Evolutionary conservation across 2,329 filamentous ascomycete species (phyloP).

Genomic region (Fusarium mexicanum): DNA sequence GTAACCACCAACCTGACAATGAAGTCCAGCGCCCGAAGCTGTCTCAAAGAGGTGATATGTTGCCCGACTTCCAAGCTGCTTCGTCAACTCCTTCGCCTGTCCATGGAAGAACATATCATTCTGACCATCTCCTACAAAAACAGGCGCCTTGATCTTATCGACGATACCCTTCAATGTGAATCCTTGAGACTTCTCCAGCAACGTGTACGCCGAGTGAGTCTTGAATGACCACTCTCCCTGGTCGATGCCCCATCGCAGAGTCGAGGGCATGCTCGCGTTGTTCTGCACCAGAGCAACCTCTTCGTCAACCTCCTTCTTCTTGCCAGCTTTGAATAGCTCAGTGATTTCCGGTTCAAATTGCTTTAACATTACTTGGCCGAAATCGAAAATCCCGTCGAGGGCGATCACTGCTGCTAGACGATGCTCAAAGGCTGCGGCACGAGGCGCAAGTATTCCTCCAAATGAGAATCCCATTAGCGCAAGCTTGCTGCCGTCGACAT

Average conservation of each 20-base stretch:
- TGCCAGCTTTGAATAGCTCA: neutral
- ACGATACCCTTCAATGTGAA: slow-evolving; percentile 27
- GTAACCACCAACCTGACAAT: slow-evolving; percentile 8
- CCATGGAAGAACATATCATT: slow-evolving; percentile 20
- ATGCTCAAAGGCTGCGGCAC: slow-evolving; percentile 56
- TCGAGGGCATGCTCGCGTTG: neutral
- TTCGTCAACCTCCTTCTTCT: neutral
- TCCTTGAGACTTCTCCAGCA: neutral
- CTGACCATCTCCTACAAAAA: slow-evolving; percentile 20
- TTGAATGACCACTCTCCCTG: slow-evolving; percentile 21
- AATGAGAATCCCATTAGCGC: slow-evolving; percentile 54
- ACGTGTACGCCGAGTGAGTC: slow-evolving; percentile 1
- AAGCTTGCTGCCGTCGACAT: slow-evolving; percentile 47
- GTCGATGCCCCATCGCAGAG: neutral
- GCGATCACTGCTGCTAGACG: slow-evolving; percentile 49
- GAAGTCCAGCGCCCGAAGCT: neutral
- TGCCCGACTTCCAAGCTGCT: neutral
- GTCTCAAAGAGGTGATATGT: slow-evolving; percentile 7
- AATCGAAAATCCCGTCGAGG: slow-evolving; percentile 7
- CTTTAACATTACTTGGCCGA: neutral
- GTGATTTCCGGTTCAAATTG: neutral
- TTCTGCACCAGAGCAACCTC: neutral
- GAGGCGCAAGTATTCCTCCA: slow-evolving; percentile 52
- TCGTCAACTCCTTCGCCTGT: neutral
- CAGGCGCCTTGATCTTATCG: slow-evolving; percentile 37